Evolutionary conservation across 192 early-diverging fungal species (phyloP), one percentile per base, ranked within the genome.

Genomic region (Dissophora globulifera): DNA sequence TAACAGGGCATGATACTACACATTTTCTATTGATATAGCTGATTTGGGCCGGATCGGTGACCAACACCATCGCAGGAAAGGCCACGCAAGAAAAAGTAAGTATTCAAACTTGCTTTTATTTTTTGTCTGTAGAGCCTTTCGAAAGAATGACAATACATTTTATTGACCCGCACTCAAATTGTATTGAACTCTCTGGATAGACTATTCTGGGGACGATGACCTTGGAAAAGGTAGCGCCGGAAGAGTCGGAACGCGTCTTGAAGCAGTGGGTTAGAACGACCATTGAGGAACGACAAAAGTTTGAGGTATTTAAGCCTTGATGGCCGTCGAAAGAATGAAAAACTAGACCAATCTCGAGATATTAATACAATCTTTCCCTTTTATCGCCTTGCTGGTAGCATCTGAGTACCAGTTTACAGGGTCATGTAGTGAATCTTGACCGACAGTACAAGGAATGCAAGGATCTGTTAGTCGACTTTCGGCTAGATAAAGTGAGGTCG

Each of bases 1-100:
- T n/a, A n/a, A n/a, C n/a, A n/a, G n/a, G n/a, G n/a, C n/a, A n/a
- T n/a, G n/a, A n/a, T n/a, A n/a, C n/a, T n/a, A n/a, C n/a, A n/a
- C n/a, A n/a, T n/a, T n/a, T n/a, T n/a, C n/a, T n/a, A 19, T 35
- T 4, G 41, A 7, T 8, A 17, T 47, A 75, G 72, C 51, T 76
- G 40, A 76, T 58, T 22, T 76, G 72, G 72, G 57, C 63, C n/a
- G 72, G 72, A 29, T 62, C 52, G 2, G 52, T 51, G 11, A 66
- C 62, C 10, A 76, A 67, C 15, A 67, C 29, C 2, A 27, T 67
- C 19, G 58, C 25, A 17, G 72, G 63, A 33, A 57, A 20, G 17
- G 16, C 31, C 19, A 47, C 27, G 12, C 63, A 50, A n/a, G 50
- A 59, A 13, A 76, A 76, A 46, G 72, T 67, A 58, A 20, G n/a